These are phyloP conservation scores for Fusarium armeniacum DNA, from an alignment of 2,329 filamentous ascomycete genomes.

Conservation along the genomic window DNA sequence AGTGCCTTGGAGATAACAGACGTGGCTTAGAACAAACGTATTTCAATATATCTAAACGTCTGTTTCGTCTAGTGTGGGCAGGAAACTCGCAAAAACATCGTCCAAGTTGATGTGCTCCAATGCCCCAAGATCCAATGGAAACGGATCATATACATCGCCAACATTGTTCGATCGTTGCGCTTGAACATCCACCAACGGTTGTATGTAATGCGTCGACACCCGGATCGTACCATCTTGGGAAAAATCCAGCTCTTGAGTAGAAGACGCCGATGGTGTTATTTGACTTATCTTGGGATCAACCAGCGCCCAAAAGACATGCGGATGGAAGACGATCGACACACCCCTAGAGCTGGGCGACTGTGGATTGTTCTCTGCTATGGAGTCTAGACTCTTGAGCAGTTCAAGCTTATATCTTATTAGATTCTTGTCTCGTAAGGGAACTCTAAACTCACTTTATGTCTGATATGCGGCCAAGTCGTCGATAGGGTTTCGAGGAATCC, in stretches of 20 bases:
- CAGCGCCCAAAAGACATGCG: constrained; percentile 18
- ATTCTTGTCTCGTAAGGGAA: background rate
- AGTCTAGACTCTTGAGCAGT: constrained; percentile 4
- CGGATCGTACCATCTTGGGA: constrained; percentile 13
- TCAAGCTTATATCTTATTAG: constrained; percentile 13
- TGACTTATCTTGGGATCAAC: constrained; percentile 24
- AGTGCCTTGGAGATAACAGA: background rate
- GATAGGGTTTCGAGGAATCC: constrained; percentile 9
- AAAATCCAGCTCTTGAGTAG: background rate
- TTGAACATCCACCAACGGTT: constrained; percentile 1
- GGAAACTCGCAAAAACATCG: constrained; percentile 8
- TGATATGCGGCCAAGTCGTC: constrained; percentile 28
- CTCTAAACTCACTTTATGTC: constrained; percentile 11
- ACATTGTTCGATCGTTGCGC: background rate
- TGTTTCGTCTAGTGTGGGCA: constrained; percentile 1
- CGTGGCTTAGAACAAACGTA: background rate
- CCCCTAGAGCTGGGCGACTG: background rate
- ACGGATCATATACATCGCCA: background rate
- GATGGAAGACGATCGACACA: constrained; percentile 9
- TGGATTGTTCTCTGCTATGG: background rate
- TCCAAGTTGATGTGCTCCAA: constrained; percentile 22
- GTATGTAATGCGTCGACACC: constrained; percentile 20
- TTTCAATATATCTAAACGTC: background rate
- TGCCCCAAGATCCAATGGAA: constrained; percentile 5
- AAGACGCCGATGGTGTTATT: background rate